Percentiles rank a stretch among this genome's conserved stretches.
Conservation (phyloP, 805 yeast genomes). For the Sugiyamaella floridensis region DNA sequence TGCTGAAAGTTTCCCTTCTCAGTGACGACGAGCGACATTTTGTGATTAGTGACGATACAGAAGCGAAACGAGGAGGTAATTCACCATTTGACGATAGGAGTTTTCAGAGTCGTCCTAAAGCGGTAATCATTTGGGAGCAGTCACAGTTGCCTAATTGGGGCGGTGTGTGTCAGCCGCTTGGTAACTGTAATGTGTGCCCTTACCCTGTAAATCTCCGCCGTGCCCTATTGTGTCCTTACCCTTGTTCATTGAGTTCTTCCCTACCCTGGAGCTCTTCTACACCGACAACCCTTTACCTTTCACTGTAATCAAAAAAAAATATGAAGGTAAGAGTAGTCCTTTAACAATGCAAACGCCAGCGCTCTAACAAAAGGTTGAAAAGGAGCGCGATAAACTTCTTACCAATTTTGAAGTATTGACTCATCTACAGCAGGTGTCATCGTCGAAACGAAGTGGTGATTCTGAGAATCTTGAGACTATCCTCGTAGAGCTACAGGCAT, state of each 20-base stretch:
- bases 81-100: background rate
- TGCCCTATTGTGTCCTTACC: no score
- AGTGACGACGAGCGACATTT: slow-evolving; percentile 95
- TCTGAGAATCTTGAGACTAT: slow-evolving; percentile 29
- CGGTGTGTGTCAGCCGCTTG: no score
- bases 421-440: slow-evolving; percentile 35
- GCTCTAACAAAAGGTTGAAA: background rate
- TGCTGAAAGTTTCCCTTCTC: slow-evolving; percentile 99
- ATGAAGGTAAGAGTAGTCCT: no score
- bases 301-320: no score
- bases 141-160: slow-evolving; percentile 14
- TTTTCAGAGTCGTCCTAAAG: background rate
- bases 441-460: slow-evolving; percentile 3
- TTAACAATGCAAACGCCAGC: no score
- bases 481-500: slow-evolving; percentile 32
- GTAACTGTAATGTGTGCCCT: no score
- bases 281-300: no score
- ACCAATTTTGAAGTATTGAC: slow-evolving; percentile 59
- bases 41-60: slow-evolving; percentile 25
- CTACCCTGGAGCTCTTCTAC: no score
- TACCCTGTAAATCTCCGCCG: no score
- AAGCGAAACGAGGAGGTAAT: background rate
- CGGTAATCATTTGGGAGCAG: background rate
- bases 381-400: slow-evolving; percentile 48
- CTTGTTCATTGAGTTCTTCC: no score